These are phyloP conservation scores for Inga leiocalycina DNA, from an alignment of 306 rosid genomes.

Conservation along the genomic window DNA sequence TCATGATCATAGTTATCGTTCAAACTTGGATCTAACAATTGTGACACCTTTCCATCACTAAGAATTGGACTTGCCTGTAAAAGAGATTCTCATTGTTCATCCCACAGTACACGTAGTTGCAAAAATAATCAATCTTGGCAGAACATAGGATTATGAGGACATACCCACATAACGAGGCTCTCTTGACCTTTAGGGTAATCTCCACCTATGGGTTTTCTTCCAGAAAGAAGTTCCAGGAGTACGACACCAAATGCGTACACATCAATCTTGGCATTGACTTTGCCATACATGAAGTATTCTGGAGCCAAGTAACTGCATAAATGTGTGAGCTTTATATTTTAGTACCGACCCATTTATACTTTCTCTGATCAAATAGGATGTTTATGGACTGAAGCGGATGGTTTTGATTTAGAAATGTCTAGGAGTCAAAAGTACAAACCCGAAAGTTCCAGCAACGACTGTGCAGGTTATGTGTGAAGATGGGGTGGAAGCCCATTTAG, in stretches of 20 bases:
- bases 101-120: not conserved
- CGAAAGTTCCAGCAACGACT: slow-evolving; percentile 97
- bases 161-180: slow-evolving; percentile 98
- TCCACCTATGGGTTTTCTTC: slow-evolving; percentile 84
- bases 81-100: slow-evolving; percentile 15
- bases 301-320: slow-evolving; percentile 93
- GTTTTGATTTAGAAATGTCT: not conserved
- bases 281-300: slow-evolving; percentile 97
- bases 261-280: slow-evolving; percentile 84
- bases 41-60: slow-evolving; percentile 62
- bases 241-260: slow-evolving; percentile 93
- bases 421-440: slow-evolving; percentile 56
- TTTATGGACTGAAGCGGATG: slow-evolving; percentile 6
- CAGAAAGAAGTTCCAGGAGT: slow-evolving; percentile 93
- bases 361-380: slow-evolving; percentile 3
- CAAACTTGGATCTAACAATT: slow-evolving; percentile 75
- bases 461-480: slow-evolving; percentile 84
- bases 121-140: not conserved
- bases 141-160: slow-evolving; percentile 32
- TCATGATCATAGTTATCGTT: slow-evolving; percentile 59
- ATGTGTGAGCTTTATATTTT: slow-evolving; percentile 21
- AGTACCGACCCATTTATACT: slow-evolving; percentile 15
- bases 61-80: slow-evolving; percentile 90
- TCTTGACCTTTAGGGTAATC: slow-evolving; percentile 85
- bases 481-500: slow-evolving; percentile 78